A percentile compares a stretch with the other conserved stretches of the same genome.
phyloP scores from a whole-genome alignment of 495 filamentous ascomycete genomes.

The Aspergillus cristatus region DNA sequence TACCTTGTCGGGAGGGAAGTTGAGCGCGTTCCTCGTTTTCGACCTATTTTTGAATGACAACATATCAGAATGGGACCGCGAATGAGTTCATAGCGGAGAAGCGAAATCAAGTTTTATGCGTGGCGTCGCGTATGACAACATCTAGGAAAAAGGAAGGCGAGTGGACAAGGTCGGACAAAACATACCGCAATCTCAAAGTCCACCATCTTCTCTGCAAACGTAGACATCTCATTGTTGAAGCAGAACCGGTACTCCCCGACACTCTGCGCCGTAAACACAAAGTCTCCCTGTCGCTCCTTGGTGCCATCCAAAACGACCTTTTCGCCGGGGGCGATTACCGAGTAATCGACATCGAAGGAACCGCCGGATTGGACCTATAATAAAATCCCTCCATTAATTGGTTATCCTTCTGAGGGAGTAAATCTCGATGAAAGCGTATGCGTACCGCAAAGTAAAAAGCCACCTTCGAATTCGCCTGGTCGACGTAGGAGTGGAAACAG shows the following conservation, averaged over 20 bases:
- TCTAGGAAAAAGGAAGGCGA: not conserved
- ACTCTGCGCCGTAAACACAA: constrained; percentile 92
- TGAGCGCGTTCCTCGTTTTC: constrained; percentile 82
- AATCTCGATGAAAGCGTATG: no score
- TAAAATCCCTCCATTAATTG: no score
- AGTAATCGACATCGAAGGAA: constrained; percentile 92
- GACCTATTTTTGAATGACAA: constrained; percentile 47
- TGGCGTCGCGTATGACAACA: not conserved
- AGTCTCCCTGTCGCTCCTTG: constrained; percentile 95
- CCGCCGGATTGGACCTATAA: constrained; percentile 95
- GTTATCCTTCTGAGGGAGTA: no score
- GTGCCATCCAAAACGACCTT: constrained; percentile 77
- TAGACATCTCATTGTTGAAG: constrained; percentile 98
- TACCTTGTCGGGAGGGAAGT: constrained; percentile 85
- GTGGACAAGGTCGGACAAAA: constrained; percentile 6
- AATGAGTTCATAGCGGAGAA: not conserved
- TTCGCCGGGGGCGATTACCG: constrained; percentile 71
- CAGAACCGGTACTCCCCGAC: constrained; percentile 94
- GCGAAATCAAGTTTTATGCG: not conserved
- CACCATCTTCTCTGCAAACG: constrained; percentile 94
- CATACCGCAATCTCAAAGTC: constrained; percentile 96
- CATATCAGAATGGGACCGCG: not conserved
- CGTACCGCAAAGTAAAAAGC: constrained; percentile 98
- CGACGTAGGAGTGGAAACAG: constrained; percentile 81
- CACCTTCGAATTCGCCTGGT: constrained; percentile 66